Base-by-base conservation (phyloP, 202 grass and related monocot species). In the Setaria viridis region DNA sequence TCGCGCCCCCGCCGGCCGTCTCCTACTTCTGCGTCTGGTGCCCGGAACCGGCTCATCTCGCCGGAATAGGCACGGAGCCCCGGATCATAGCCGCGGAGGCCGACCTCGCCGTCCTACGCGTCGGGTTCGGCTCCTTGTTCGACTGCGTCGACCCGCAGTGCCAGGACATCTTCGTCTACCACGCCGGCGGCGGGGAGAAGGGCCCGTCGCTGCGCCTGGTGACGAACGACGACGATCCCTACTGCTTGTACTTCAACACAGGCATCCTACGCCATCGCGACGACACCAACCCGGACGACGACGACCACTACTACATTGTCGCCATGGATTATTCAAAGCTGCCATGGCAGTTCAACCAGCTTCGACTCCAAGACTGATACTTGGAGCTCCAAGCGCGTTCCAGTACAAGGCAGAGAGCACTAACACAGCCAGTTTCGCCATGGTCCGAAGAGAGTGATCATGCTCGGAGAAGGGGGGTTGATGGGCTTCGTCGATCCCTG, bases 11-110 rank as follows among this genome's bases (percentile, higher is more conserved):
- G 10, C 60, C 60, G 11, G 60, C 6, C 21, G 11, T 14, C 60
- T 63, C 60, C 60, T 63, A 63, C 60, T 63, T 63, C 29, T 63
- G 60, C 60, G 12, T 63, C 29, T 63, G 60, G 60, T 63, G 29
- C 30, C 30, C 62, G 30, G 30, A 64, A 32, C 4, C 62, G 13
- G 32, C 30, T 15, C 29, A 7, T 15, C 62, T 64, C 62, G 30
- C 11, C 30, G 12, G 15, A 6, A 30, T 64, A 2, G 62, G 62
- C 9, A 2, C 30, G 0, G 62, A 65, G 32, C 62, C 62, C 62
- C 16, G 6, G 1, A 64, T 64, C 62, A 16, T 5, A 14, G 60
- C 29, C 25, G 60, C 29, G 25, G 60, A 63, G 60, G 60, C 60
- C 12, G 60, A 63, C 25, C 25, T 63, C 29, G 29, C 25, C 60